These are phyloP conservation scores for Cordyceps tenuipes DNA, from an alignment of 2,329 filamentous ascomycete species.

Conservation along the genomic window DNA sequence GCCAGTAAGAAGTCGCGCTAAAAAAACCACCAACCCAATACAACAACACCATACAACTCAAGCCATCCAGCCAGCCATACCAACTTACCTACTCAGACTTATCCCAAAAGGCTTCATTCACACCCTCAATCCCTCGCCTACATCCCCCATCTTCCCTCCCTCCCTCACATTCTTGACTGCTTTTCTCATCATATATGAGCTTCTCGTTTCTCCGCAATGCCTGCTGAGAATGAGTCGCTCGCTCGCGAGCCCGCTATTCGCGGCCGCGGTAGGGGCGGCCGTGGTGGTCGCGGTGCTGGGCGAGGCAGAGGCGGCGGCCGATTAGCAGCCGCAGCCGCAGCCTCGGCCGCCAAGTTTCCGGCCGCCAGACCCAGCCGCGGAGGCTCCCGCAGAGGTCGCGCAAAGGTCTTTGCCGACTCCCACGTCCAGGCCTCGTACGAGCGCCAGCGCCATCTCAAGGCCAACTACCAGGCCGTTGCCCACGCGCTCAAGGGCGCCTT, in stretches of 20 bases:
- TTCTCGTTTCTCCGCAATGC: conserved; percentile 24
- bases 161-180: not conserved
- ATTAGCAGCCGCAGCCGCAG: conserved; percentile 21
- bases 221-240: conserved; percentile 30
- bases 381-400: conserved; percentile 38
- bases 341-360: conserved; percentile 25
- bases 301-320: conserved; percentile 17
- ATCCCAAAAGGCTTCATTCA: not conserved
- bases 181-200: conserved; percentile 23
- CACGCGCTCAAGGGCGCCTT: conserved; percentile 55
- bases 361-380: conserved; percentile 30
- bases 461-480: conserved; percentile 54
- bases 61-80: not conserved
- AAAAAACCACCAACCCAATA: conserved; percentile 6
- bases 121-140: not conserved
- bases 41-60: conserved; percentile 8
- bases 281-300: conserved; percentile 12
- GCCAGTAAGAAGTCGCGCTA: conserved; percentile 6
- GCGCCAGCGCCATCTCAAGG: conserved; percentile 59
- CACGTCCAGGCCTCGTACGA: conserved; percentile 51
- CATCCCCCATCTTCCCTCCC: not conserved
- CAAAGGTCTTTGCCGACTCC: conserved; percentile 47
- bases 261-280: conserved; percentile 20
- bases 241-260: conserved; percentile 28
- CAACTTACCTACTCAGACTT: not conserved